Conservation (phyloP, 345 rosid genomes). For the Eucalyptus regnans region DNA sequence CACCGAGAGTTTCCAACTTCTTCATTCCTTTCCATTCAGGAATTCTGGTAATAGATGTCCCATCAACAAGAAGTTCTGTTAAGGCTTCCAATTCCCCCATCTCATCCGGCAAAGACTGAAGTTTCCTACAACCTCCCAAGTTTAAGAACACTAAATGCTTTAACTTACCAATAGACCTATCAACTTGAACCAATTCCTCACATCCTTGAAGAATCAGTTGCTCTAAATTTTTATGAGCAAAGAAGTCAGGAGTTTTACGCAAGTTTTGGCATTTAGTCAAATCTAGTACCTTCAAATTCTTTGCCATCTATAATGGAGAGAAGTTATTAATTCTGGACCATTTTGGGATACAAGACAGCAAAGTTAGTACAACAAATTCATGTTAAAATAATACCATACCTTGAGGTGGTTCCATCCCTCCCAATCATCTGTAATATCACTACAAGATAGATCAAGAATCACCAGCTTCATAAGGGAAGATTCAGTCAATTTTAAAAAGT, state of each 20-base stretch:
- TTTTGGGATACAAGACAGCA: rapidly evolving
- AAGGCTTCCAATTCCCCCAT: neutral
- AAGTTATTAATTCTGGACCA: no score
- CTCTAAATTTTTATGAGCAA: neutral
- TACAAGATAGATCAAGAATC: neutral
- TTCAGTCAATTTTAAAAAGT: no score
- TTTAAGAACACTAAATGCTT: neutral
- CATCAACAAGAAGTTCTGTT: neutral
- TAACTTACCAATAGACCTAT: neutral
- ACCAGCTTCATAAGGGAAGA: neutral
- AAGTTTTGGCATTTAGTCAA: no score
- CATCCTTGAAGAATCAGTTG: neutral
- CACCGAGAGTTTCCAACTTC: neutral
- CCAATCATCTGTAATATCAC: neutral
- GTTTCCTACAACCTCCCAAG: rapidly evolving
- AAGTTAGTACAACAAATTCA: no score
- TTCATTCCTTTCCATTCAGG: neutral
- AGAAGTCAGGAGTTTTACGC: rapidly evolving
- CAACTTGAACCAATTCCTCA: rapidly evolving
- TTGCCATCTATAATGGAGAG: no score
- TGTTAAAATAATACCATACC: no score
- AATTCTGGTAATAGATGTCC: neutral
- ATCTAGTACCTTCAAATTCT: no score
- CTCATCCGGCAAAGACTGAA: rapidly evolving
- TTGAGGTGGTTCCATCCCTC: neutral